phyloP scores from a whole-genome alignment of 2,329 filamentous ascomycete species.

The Penicillium sclerotigenum region DNA sequence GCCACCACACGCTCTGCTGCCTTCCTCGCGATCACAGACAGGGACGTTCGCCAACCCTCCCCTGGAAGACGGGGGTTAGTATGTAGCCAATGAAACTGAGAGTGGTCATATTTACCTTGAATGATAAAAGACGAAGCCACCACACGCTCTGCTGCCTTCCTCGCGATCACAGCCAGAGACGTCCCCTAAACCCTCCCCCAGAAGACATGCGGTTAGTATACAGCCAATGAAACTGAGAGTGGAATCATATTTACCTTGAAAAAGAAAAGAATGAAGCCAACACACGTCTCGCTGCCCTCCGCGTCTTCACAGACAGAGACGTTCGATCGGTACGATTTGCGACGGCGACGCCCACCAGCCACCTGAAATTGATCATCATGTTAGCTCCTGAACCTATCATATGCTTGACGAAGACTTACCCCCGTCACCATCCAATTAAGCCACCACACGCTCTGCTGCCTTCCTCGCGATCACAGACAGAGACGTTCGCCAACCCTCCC shows the following conservation, averaged over 20 bases:
- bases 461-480: neutral
- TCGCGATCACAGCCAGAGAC: neutral
- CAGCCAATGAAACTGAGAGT: too few relatives aligned
- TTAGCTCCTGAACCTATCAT: neutral
- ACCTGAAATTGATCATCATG: neutral
- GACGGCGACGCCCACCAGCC: neutral
- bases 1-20: too few relatives aligned
- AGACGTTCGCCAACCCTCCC: too few relatives aligned
- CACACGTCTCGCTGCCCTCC: neutral
- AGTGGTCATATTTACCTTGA: too few relatives aligned
- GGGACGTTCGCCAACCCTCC: neutral
- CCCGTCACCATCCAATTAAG: neutral
- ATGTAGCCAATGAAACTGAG: too few relatives aligned
- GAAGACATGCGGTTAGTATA: too few relatives aligned
- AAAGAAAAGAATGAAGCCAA: neutral
- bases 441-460: neutral
- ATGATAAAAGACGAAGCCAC: too few relatives aligned
- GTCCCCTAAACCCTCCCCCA: too few relatives aligned
- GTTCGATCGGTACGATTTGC: neutral
- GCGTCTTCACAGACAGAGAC: neutral
- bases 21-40: neutral
- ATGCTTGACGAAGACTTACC: neutral
- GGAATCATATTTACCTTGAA: too few relatives aligned
- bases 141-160: too few relatives aligned
- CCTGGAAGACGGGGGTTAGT: too few relatives aligned